These are phyloP conservation scores for Podaxis pistillaris DNA, from an alignment of 768 basidiomycete species.

Conservation along the genomic window DNA sequence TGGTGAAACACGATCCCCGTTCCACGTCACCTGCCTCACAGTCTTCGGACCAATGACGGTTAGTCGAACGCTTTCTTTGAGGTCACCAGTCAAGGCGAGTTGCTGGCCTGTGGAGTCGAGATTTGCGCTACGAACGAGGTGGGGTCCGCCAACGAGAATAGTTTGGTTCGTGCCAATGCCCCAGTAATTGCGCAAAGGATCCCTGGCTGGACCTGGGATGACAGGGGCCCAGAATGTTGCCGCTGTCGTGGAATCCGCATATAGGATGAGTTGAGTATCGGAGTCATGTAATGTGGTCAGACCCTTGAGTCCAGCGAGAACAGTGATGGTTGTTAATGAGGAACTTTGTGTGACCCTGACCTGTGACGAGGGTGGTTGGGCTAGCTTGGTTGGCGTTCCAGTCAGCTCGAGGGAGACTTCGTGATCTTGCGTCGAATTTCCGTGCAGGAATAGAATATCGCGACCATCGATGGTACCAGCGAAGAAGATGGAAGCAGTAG, in stretches of 20 bases:
- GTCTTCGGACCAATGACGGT: conserved; percentile 61
- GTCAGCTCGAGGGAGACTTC: conserved; percentile 47
- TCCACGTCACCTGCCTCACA: conserved; percentile 66
- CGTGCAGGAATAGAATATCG: conserved; percentile 66
- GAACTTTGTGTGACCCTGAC: conserved; percentile 28
- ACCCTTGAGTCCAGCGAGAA: conserved; percentile 56
- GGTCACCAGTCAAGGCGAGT: conserved; percentile 67
- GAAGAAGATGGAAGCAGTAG: conserved; percentile 73
- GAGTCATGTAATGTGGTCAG: conserved; percentile 68
- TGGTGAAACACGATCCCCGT: conserved; percentile 49
- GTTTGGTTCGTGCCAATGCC: conserved; percentile 70
- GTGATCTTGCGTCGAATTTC: conserved; percentile 52
- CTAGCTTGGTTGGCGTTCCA: conserved; percentile 43
- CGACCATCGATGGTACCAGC: conserved; percentile 58
- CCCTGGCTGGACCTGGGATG: conserved; percentile 38
- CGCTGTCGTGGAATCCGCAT: conserved; percentile 62
- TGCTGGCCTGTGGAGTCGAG: conserved; percentile 37
- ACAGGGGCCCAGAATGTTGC: conserved; percentile 78
- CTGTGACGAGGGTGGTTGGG: conserved; percentile 24
- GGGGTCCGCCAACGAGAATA: conserved; percentile 63
- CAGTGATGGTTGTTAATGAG: conserved; percentile 42
- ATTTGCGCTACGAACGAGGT: conserved; percentile 58
- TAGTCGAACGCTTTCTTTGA: conserved; percentile 55
- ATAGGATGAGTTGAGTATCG: conserved; percentile 63
- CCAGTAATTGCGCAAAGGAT: conserved; percentile 63